Base-by-base conservation (phyloP, 768 basidiomycete genomes). In the Udeniomyces megalosporus region DNA sequence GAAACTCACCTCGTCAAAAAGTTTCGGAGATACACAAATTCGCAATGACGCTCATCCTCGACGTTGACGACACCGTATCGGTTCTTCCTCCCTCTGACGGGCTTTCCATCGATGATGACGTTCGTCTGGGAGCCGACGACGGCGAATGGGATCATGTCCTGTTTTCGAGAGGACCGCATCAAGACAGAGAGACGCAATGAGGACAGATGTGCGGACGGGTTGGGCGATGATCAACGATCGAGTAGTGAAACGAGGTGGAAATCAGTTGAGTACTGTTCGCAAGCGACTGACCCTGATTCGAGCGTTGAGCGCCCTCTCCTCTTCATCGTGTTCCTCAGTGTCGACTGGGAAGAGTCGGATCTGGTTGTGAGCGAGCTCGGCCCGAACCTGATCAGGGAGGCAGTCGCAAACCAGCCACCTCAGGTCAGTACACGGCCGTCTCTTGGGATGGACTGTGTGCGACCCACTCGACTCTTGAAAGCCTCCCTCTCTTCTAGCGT, bases 21-120 rank as follows among this genome's bases (percentile, higher is more conserved):
- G 80, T 99, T 91, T 67, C 93, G 82, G 66, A 99, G 79, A 76
- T 95, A 86, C 71, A 93, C 80, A 75, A 99, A 99, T 77, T 99
- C 93, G 82, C 93, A 99, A 77, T 99, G 93, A 64, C 79, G 79
- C 75, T 88, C 85, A 72, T 96, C 87, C 75, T 99, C 93, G 59
- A 96, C 91, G 72, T 97, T 96, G 72, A 99, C 88, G 15, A 93
- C 88, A 53, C 93, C 93, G 89, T 92, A 99, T 54, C 91, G 85
- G 77, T 91, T 97, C 80, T 91, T 92, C 69, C 93, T 84, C 1
- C 90, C 93, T 31, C 92, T 84, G 60, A 97, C 91, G 10, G 88
- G 80, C 76, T 90, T 90, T 70, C 93, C 93, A 67, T 92, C 91
- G 67, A 97, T 86, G 74, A 93, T 85, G 53, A 99, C 90, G 69